Base-by-base conservation (phyloP, 1,139 yeast species). In the Saccharomyces pastorianus region DNA sequence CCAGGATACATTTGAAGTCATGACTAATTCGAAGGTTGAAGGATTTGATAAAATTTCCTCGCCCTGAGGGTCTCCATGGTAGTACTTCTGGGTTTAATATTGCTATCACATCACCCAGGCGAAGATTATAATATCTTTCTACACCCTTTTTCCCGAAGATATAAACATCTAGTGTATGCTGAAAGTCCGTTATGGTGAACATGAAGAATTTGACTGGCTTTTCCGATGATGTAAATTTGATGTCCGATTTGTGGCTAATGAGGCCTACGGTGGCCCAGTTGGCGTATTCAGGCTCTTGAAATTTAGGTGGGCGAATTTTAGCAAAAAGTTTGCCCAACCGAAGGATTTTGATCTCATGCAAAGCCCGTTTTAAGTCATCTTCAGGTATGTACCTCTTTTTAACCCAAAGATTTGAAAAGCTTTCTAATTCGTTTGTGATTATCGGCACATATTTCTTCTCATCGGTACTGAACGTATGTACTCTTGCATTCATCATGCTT, bases 231-330 rank as follows among this genome's bases (percentile, higher is more conserved):
- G 82, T 71, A n/a, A 72, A 66, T 58, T 74, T 76, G 1, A 85
- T 76, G 6, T 76, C 79, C 3, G 82, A 73, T 64, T 89, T 90
- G 34, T 69, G 66, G 5, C 82, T 74, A 0, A 91, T 73, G 7
- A 87, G 76, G 1, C 95, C 97, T 26, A 84, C 66, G 8, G 85
- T 77, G 25, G 85, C 83, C 85, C 88, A 90, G 64, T 91, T 90
- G 13, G 84, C 71, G 61, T 83, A 84, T 34, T 74, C 71, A 0
- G 96, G 96, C 52, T 86, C 86, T 5, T 71, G 68, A 64, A 79
- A 90, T 29, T 79, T 73, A 1, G 96, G 96, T 4, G 93, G 85
- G 46, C 69, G 61, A 1, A 88, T 82, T 57, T 83, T 83, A 3
- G 86, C 87, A 56, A 80, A 76, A 9, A 85, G 69, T 56, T 82